Percentiles rank a stretch among this genome's conserved stretches.
Conservation (phyloP, 164 flowering plant genomes). For the Dillenia turbinata region DNA sequence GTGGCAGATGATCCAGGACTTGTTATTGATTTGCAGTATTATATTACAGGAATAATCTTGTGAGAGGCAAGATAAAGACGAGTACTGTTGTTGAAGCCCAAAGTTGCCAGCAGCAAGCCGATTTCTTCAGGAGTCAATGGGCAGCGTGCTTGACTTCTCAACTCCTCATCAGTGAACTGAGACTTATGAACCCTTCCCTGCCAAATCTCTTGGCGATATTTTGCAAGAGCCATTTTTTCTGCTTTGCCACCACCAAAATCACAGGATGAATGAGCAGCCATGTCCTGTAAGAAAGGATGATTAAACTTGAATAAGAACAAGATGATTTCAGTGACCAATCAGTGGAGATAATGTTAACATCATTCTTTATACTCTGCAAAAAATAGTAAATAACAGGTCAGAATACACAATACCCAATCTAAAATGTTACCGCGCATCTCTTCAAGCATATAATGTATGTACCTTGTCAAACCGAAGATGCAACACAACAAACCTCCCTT, state of each 20-base stretch:
- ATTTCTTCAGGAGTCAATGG: constrained; percentile 99
- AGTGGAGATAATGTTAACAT: no score
- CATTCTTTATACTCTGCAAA: no score
- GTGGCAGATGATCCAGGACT: neutral
- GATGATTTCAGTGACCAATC: no score
- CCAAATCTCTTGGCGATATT: constrained; percentile 87
- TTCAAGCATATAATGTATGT: neutral
- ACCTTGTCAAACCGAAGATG: constrained; percentile 99
- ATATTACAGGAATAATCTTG: constrained; percentile 45
- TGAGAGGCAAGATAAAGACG: constrained; percentile 97
- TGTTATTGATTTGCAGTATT: no score
- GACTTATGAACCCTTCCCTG: constrained; percentile 94
- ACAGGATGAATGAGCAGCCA: constrained; percentile 99
- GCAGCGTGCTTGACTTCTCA: constrained; percentile 88
- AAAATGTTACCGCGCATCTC: no score
- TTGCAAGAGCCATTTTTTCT: constrained; percentile 88
- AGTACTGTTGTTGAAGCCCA: constrained; percentile 88
- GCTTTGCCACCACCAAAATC: constrained; percentile 99
- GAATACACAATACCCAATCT: no score
- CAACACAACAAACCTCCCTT: constrained; percentile 73
- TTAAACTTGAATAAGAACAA: no score
- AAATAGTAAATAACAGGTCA: no score
- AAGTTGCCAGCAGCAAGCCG: constrained; percentile 81
- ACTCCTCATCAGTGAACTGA: constrained; percentile 91
- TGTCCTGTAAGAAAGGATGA: constrained; percentile 48